Evolutionary conservation across 2,329 filamentous ascomycete species (phyloP), one percentile per base, ranked within the genome.

Genomic region (Mycocentrospora acerina): DNA sequence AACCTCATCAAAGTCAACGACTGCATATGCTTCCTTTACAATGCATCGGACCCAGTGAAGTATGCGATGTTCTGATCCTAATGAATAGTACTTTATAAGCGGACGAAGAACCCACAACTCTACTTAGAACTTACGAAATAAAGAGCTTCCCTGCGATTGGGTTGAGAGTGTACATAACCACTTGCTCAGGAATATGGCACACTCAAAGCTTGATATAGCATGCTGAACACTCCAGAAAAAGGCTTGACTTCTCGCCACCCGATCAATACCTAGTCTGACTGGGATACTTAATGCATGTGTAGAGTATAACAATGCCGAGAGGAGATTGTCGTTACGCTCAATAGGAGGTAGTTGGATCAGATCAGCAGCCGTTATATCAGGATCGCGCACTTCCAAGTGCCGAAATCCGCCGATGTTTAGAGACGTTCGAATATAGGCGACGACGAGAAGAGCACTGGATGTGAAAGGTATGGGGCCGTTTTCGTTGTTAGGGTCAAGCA

Each of bases 161-260:
- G 34, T 44, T 1, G 27, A 69, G 33, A 44, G 58, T 51, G 26
- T 59, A 41, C 29, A 75, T 3, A 63, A 60, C 72, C 73, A 76
- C 43, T 79, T 80, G 11, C 74, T 75, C 0, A 80, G 57, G 3
- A 81, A 59, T 0, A 80, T 70, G 0, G 75, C 76, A 14, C 76
- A 79, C 48, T 81, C 78, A 0, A 81, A 64, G 1, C 73, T 74
- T 4, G 74, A 77, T 0, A 80, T 64, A 0, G 76, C 76, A 35
- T 80, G 77, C n/a, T 78, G 68, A 2, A 78, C 76, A 4, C 75
- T 78, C 77, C 77, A 80, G 32, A 79, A 75, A 29, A 78, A 76
- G 0, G 76, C 75, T 34, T 80, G 76, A 12, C 75, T 80, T 12
- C 74, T 65, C 0, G 76, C 76, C 1, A 80, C 77, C 11, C 74